phyloP scores from a whole-genome alignment of 352 stramenopile species.

The Poterioochromonas sp. region DNA sequence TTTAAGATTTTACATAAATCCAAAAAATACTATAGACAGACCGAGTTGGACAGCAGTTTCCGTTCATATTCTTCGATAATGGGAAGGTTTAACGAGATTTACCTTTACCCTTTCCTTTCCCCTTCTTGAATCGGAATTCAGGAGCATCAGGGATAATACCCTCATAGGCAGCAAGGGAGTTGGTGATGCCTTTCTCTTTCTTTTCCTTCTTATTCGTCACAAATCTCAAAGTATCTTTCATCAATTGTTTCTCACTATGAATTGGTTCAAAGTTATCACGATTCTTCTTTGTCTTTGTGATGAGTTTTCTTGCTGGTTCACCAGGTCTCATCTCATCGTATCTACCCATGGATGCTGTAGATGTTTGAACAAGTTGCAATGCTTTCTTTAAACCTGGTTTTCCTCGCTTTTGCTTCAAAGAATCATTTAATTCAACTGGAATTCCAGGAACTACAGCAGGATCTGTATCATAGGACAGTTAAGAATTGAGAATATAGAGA shows the following conservation, averaged over 20 bases:
- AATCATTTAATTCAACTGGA: neutral
- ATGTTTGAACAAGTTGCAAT: conserved; percentile 22
- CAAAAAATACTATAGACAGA: no score
- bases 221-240: conserved; percentile 19
- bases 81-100: no score
- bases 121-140: neutral
- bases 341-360: conserved; percentile 30
- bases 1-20: no score
- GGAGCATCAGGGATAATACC: conserved; percentile 30
- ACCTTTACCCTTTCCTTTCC: conserved; percentile 26
- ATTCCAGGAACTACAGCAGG: conserved; percentile 22
- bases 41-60: no score
- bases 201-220: conserved; percentile 17
- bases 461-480: neutral
- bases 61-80: no score
- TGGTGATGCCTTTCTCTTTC: conserved; percentile 12
- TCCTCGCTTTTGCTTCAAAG: conserved; percentile 6
- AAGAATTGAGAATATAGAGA: neutral
- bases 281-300: neutral
- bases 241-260: neutral
- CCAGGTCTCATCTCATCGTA: conserved; percentile 13
- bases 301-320: conserved; percentile 16
- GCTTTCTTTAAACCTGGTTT: conserved; percentile 1
- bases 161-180: conserved; percentile 25
- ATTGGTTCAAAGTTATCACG: neutral